phyloP scores from a whole-genome alignment of 805 yeast species.

The Starmerella vaccinii region DNA sequence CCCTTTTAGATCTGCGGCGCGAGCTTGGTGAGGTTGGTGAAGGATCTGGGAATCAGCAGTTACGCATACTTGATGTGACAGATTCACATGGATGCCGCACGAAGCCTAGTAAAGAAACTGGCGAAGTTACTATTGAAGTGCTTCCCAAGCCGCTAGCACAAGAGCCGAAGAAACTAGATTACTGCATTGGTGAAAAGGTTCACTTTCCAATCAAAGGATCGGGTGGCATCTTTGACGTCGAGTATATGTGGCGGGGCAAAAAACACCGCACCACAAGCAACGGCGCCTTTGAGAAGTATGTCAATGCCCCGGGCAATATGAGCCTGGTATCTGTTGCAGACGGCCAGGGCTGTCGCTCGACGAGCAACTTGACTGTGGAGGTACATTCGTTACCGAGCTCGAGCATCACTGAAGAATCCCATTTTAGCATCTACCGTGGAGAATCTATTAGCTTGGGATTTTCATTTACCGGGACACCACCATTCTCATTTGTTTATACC shows the following conservation, averaged over 20 bases:
- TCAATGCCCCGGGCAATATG: slow-evolving; percentile 72
- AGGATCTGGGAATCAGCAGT: background rate
- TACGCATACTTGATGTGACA: slow-evolving; percentile 9
- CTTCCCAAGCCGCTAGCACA: slow-evolving; percentile 13
- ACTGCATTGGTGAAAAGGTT: slow-evolving; percentile 86
- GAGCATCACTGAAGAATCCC: slow-evolving; percentile 64
- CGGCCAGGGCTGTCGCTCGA: slow-evolving; percentile 48
- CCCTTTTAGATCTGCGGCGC: slow-evolving; percentile 5
- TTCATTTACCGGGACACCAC: slow-evolving; percentile 78
- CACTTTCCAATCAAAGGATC: slow-evolving; percentile 65
- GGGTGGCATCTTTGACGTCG: slow-evolving; percentile 40
- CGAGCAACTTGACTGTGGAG: slow-evolving; percentile 28
- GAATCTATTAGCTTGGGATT: slow-evolving; percentile 84
- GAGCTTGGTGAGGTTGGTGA: slow-evolving; percentile 1
- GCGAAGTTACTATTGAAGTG: slow-evolving; percentile 7
- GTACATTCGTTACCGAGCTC: slow-evolving; percentile 66
- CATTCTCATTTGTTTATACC: slow-evolving; percentile 76
- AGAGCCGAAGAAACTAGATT: slow-evolving; percentile 8
- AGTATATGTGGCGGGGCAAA: slow-evolving; percentile 41
- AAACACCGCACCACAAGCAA: slow-evolving; percentile 3
- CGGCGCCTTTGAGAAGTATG: slow-evolving; percentile 50
- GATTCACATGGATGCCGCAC: slow-evolving; percentile 16
- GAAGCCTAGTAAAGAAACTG: background rate
- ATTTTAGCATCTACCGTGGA: slow-evolving; percentile 85
- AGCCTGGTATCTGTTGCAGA: slow-evolving; percentile 61